Base-by-base conservation (phyloP, 192 early-diverging fungal genomes). In the Coemansia sp. region DNA sequence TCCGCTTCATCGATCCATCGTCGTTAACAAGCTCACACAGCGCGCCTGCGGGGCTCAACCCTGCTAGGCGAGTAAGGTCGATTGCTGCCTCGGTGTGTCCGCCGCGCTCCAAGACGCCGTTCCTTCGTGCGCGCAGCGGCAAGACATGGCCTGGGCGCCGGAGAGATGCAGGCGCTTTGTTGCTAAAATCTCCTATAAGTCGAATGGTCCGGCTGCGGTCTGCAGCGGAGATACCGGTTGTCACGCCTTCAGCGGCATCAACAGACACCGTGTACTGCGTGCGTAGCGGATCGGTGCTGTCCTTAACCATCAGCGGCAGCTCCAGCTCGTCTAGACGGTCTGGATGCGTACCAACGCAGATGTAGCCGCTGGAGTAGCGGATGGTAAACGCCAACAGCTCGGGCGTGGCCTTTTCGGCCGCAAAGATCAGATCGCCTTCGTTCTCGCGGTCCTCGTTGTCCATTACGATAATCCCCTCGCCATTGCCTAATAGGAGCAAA, bases 381-480 rank as follows among this genome's bases (percentile, higher is more conserved):
- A 99, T 91, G 75, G 96, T 87, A 67, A 99, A 99, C 1, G 96
- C 96, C 82, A 95, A 88, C 70, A 95, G 90, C 69, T 93, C 93
- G 0, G 90, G 88, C 1, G 93, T 97, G 11, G 93, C 75, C 74
- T 93, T 91, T 79, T 98, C 89, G n/a, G 91, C 97, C 0, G 97
- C 93, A 71, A 97, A 94, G 63, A 99, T 93, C 52, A 99, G 81
- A 75, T 99, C 97, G 36, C 97, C 97, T 75, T 99, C 97, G 82
- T 99, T 99, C 81, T 99, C 97, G 17, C 96, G 91, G 69, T 97
- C 95, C 68, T 98, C 96, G 72, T 97, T 92, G 81, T 99, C 97
- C 66, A 97, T 92, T 4, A 92, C 97, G 20, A 99, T 77, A 8
- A 99, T 83, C 69, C 93, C 92, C 63, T 95, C 87, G 65, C 92